These are phyloP conservation scores for Eucalyptus curtisii DNA, from an alignment of 345 rosid species.

Conservation along the genomic window DNA sequence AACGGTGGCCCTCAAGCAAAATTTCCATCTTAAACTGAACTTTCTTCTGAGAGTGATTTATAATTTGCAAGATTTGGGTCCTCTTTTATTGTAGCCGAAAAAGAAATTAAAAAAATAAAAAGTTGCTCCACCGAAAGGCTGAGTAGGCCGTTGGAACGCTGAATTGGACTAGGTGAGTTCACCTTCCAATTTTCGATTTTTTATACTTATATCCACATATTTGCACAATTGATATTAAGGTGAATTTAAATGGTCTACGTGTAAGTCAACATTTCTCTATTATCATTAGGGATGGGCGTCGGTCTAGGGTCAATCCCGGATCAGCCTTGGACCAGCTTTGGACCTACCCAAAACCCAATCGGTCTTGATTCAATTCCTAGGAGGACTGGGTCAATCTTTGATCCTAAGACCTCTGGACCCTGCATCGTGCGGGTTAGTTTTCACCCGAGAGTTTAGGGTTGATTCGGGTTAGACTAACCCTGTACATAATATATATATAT, in stretches of 20 bases:
- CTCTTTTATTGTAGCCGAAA: background rate
- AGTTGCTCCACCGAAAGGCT: background rate
- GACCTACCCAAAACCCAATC: fast-evolving
- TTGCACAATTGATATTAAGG: too few species aligned
- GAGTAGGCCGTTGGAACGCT: background rate
- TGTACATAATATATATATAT: too few species aligned
- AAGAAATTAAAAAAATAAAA: too few species aligned
- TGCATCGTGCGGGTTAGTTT: fast-evolving
- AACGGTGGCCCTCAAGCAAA: background rate
- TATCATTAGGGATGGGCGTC: too few species aligned
- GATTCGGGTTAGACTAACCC: too few species aligned
- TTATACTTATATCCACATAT: too few species aligned
- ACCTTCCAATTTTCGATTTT: background rate
- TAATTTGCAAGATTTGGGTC: background rate
- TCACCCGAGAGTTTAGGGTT: too few species aligned
- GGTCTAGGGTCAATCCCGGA: too few species aligned
- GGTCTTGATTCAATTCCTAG: fast-evolving
- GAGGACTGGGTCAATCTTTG: fast-evolving
- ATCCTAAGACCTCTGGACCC: too few species aligned
- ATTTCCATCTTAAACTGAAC: background rate
- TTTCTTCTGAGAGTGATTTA: background rate
- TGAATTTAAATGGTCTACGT: too few species aligned
- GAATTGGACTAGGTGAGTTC: background rate
- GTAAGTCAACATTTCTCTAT: too few species aligned
- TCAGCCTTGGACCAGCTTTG: fast-evolving